Conservation (phyloP, 1,284 basidiomycete genomes). For the Volvariella surrecta region DNA sequence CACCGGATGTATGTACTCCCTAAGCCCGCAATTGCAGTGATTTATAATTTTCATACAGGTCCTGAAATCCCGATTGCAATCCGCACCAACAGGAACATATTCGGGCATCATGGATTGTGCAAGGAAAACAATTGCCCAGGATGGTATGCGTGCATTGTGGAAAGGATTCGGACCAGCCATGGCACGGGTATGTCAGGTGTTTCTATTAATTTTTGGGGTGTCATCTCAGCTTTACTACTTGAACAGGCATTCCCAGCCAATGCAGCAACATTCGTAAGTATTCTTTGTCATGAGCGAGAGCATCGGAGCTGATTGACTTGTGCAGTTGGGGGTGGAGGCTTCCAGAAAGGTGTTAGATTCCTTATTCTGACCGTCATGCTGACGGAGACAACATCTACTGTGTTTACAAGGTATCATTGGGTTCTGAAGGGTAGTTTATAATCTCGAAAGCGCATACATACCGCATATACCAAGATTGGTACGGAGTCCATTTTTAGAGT, state of each 20-base stretch:
- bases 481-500: too few species aligned
- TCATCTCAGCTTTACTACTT: constrained; percentile 5
- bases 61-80: constrained; percentile 94
- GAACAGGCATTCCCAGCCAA: constrained; percentile 87
- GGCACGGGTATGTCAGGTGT: constrained; percentile 58
- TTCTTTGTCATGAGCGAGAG: constrained; percentile 1
- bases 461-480: too few species aligned
- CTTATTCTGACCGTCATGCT: constrained; percentile 53
- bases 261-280: constrained; percentile 88
- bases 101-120: constrained; percentile 91
- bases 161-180: constrained; percentile 98
- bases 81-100: constrained; percentile 95
- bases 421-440: too few species aligned
- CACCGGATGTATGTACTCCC: constrained; percentile 71
- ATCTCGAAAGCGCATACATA: too few species aligned
- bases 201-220: not conserved
- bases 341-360: constrained; percentile 68
- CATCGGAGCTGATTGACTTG: constrained; percentile 4
- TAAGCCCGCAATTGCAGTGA: not conserved
- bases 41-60: constrained; percentile 42
- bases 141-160: constrained; percentile 89
- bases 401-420: too few species aligned
- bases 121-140: constrained; percentile 85
- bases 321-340: constrained; percentile 74
- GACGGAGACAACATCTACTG: too few species aligned